These are phyloP conservation scores for Aurantiochytrium sp. DNA, from an alignment of 108 stramenopile species.

Conservation along the genomic window DNA sequence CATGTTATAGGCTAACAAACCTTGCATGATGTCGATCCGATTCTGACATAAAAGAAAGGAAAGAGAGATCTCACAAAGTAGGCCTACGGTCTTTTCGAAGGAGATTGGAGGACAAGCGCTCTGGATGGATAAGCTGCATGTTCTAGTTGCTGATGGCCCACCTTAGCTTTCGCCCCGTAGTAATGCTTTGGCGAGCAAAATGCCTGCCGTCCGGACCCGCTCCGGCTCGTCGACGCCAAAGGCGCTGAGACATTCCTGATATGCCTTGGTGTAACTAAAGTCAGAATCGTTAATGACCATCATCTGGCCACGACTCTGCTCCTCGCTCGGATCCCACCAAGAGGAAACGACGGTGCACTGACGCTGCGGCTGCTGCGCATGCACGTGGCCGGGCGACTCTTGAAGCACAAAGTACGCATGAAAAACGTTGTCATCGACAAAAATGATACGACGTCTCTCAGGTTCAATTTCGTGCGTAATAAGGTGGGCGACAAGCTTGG, in stretches of 20 bases:
- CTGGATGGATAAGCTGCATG: too few species aligned
- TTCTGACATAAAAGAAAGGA: too few species aligned
- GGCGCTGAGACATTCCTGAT: conserved; percentile 14
- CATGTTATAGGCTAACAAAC: too few species aligned
- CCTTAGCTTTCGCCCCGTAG: not conserved
- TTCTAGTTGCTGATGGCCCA: not conserved
- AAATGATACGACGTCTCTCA: not conserved
- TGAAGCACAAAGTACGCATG: not conserved
- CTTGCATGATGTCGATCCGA: too few species aligned
- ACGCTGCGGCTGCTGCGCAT: not conserved
- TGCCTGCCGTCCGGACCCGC: not conserved
- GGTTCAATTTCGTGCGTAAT: not conserved
- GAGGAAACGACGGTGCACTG: not conserved
- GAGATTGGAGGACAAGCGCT: too few species aligned
- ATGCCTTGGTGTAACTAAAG: not conserved
- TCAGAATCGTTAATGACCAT: not conserved
- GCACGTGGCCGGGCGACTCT: not conserved
- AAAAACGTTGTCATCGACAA: conserved; percentile 1
- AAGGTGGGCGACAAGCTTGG: not conserved
- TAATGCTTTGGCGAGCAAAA: not conserved
- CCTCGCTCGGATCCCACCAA: conserved; percentile 14
- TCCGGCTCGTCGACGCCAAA: not conserved
- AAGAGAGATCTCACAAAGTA: too few species aligned
- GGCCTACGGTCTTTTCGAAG: too few species aligned
- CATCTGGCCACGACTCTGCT: conserved; percentile 14